Conservation (phyloP, 129 eudicot genomes). For the Chrysanthemum seticuspe region DNA sequence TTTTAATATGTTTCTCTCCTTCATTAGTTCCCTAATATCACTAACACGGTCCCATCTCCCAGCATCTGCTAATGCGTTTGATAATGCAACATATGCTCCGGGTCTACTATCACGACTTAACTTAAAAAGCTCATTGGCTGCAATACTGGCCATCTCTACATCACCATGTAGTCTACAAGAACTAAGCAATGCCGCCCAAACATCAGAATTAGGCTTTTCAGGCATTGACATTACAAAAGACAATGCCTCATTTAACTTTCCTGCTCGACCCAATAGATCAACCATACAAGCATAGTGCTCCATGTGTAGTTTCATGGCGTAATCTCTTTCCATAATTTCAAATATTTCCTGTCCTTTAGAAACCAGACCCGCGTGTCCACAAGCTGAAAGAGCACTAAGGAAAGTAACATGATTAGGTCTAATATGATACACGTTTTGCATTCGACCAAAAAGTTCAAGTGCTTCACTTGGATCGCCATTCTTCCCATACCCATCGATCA, state of each 20-base stretch:
- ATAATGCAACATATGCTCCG: conserved; percentile 79
- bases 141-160: conserved; percentile 77
- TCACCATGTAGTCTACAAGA: conserved; percentile 82
- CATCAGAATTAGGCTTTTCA: conserved; percentile 73
- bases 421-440: conserved; percentile 35
- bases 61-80: conserved; percentile 83
- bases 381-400: conserved; percentile 81
- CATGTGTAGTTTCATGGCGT: conserved; percentile 69
- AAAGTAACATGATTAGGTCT: conserved; percentile 87
- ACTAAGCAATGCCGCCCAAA: conserved; percentile 95
- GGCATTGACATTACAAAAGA: conserved; percentile 64
- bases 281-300: conserved; percentile 98
- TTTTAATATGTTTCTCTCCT: conserved; percentile 62
- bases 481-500: conserved; percentile 96
- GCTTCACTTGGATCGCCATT: conserved; percentile 77
- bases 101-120: conserved; percentile 55
- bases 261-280: conserved; percentile 85
- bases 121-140: conserved; percentile 85
- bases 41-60: conserved; percentile 87
- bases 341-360: conserved; percentile 64
- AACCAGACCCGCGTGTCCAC: conserved; percentile 87
- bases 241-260: conserved; percentile 66
- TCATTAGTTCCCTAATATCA: conserved; percentile 79
- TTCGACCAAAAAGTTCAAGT: conserved; percentile 48
- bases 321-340: conserved; percentile 60